A percentile compares a stretch with the other conserved stretches of the same genome.
These are phyloP conservation scores for Saussurea involucrata DNA, from an alignment of 129 eudicot genomes.

Conservation along the genomic window DNA sequence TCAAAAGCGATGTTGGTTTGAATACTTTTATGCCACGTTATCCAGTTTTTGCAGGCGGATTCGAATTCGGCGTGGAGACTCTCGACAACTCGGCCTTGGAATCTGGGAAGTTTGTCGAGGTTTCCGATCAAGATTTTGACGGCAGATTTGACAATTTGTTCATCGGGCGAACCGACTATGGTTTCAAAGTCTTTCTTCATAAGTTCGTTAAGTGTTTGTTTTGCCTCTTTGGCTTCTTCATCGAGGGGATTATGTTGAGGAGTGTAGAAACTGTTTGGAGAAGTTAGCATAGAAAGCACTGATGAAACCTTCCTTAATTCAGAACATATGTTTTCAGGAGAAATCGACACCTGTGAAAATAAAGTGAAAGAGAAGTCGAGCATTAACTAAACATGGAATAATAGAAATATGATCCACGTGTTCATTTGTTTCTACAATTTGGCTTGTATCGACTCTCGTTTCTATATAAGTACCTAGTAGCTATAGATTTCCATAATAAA, in stretches of 20 bases:
- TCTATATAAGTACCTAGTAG: neutral
- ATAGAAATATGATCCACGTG: neutral
- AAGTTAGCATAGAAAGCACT: constrained; percentile 24
- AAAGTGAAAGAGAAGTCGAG: neutral
- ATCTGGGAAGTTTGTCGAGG: constrained; percentile 32
- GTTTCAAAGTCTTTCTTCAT: constrained; percentile 19
- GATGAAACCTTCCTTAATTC: constrained; percentile 30
- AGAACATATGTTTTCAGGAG: constrained; percentile 5
- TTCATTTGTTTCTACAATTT: neutral
- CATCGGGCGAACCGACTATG: constrained; percentile 21
- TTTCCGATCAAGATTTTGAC: constrained; percentile 9
- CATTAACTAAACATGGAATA: neutral
- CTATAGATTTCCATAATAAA: neutral
- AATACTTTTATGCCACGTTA: neutral
- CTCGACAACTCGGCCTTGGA: constrained; percentile 30
- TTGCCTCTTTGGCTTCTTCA: constrained; percentile 30
- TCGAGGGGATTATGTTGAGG: constrained; percentile 29
- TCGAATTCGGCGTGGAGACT: constrained; percentile 24
- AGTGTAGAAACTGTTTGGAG: constrained; percentile 23
- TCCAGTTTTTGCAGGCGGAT: constrained; percentile 25
- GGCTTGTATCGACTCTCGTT: neutral
- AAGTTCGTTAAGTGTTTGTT: constrained; percentile 20
- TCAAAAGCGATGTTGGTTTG: constrained; percentile 10
- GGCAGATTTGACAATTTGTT: constrained; percentile 19
- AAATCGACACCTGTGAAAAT: constrained; percentile 14